These are phyloP conservation scores for Pseudovirgaria hyperparasitica DNA, from an alignment of 2,329 filamentous ascomycete genomes.

Conservation along the genomic window DNA sequence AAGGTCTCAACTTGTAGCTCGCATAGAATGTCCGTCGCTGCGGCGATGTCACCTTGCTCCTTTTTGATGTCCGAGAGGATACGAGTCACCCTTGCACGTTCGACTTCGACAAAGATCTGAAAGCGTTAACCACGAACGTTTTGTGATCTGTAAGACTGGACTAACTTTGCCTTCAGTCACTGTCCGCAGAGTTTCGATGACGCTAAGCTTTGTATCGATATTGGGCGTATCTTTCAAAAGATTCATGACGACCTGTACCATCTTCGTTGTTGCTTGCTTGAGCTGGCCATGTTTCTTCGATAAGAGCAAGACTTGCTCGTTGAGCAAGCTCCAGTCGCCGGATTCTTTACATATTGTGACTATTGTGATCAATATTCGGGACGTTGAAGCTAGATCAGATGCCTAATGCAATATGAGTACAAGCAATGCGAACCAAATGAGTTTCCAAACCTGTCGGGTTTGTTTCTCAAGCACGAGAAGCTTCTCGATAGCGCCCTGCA, in stretches of 20 bases:
- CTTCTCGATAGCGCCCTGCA: slow-evolving; percentile 86
- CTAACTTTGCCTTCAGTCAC: slow-evolving; percentile 89
- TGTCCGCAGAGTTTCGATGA: slow-evolving; percentile 90
- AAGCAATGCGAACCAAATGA: slow-evolving; percentile 5
- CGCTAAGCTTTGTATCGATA: slow-evolving; percentile 75
- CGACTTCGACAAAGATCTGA: slow-evolving; percentile 97
- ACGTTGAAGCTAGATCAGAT: slow-evolving; percentile 91
- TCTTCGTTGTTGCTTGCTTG: slow-evolving; percentile 96
- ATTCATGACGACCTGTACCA: slow-evolving; percentile 92
- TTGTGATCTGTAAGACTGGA: slow-evolving; percentile 6
- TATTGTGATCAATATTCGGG: slow-evolving; percentile 72
- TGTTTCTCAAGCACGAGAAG: slow-evolving; percentile 88
- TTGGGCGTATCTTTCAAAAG: slow-evolving; percentile 81
- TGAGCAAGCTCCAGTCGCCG: slow-evolving; percentile 86
- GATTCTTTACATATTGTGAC: slow-evolving; percentile 90
- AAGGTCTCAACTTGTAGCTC: slow-evolving; percentile 98
- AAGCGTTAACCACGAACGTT: too few relatives aligned
- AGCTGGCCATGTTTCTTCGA: slow-evolving; percentile 99
- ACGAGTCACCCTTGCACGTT: slow-evolving; percentile 87
- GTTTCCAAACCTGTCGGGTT: slow-evolving; percentile 64
- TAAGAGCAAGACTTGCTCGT: slow-evolving; percentile 87
- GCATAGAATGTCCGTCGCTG: slow-evolving; percentile 85
- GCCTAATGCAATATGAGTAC: slow-evolving; percentile 44
- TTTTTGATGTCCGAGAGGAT: slow-evolving; percentile 98
- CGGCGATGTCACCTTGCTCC: slow-evolving; percentile 78